A percentile compares a stretch with the other conserved stretches of the same genome.
These are phyloP conservation scores for Naumovozyma dairenensis DNA, from an alignment of 805 yeast species.

Conservation along the genomic window DNA sequence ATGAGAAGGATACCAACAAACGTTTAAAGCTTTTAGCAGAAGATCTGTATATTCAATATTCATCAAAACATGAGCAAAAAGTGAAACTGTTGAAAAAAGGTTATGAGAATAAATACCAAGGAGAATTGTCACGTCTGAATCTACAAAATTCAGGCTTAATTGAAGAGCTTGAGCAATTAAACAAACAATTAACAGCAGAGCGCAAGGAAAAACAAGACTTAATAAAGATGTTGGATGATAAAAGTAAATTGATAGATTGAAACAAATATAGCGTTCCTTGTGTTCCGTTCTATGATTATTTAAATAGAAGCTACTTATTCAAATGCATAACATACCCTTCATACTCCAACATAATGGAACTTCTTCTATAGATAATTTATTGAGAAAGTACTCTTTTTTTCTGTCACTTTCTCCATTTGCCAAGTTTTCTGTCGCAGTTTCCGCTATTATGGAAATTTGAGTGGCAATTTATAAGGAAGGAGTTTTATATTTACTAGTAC, in stretches of 20 bases:
- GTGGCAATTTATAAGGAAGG: too few species aligned
- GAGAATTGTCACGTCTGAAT: slow-evolving; percentile 34
- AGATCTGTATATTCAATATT: slow-evolving; percentile 62
- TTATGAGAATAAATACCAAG: slow-evolving; percentile 44
- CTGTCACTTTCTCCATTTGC: too few species aligned
- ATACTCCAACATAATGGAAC: too few species aligned
- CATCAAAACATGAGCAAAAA: slow-evolving; percentile 68
- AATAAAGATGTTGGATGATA: slow-evolving; percentile 39
- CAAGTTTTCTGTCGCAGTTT: too few species aligned
- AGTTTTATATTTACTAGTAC: too few species aligned
- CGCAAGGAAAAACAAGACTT: slow-evolving; percentile 49
- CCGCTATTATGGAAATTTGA: too few species aligned
- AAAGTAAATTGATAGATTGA: background rate
- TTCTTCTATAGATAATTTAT: too few species aligned
- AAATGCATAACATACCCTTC: too few species aligned
- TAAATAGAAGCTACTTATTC: too few species aligned
- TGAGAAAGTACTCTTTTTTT: too few species aligned
- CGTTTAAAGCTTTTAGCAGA: slow-evolving; percentile 55
- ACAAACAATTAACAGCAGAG: slow-evolving; percentile 40
- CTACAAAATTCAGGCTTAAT: slow-evolving; percentile 37
- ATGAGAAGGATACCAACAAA: slow-evolving; percentile 42
- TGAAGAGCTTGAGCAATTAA: slow-evolving; percentile 45
- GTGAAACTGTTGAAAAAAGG: slow-evolving; percentile 51
- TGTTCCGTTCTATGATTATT: background rate
- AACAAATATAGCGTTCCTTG: background rate